These are phyloP conservation scores for Lagenidium giganteum DNA, from an alignment of 352 stramenopile genomes.

Conservation along the genomic window DNA sequence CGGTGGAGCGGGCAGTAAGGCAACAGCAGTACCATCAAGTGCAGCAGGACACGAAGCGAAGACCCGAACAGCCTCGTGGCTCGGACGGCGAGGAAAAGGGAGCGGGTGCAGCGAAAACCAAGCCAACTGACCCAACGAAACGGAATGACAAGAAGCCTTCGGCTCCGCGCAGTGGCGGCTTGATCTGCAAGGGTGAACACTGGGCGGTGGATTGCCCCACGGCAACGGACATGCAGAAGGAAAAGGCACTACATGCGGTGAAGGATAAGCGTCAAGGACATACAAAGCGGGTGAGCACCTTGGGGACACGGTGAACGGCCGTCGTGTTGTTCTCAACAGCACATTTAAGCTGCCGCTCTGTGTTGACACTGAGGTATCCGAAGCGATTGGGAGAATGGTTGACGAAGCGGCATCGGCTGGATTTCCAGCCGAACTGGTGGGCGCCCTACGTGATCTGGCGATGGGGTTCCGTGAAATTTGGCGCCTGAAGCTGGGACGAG, in stretches of 20 bases:
- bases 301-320: too few relatives aligned
- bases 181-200: conserved; percentile 13
- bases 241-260: background rate
- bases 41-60: too few relatives aligned
- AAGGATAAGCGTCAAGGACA: background rate
- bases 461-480: conserved; percentile 1
- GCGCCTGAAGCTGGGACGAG: background rate
- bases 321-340: background rate
- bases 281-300: background rate
- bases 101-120: too few relatives aligned
- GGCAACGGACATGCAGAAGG: conserved; percentile 7
- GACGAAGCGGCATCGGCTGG: background rate
- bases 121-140: conserved; percentile 1
- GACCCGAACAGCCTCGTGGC: too few relatives aligned
- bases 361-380: too few relatives aligned
- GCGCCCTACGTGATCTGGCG: background rate
- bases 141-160: too few relatives aligned
- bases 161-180: conserved; percentile 5
- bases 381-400: background rate
- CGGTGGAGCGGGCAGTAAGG: conserved; percentile 4
- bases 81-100: background rate
- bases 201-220: conserved; percentile 11
- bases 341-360: background rate
- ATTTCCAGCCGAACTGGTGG: background rate
- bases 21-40: conserved; percentile 15